A percentile compares a stretch with the other conserved stretches of the same genome.
These are phyloP conservation scores for Balakata baccata DNA, from an alignment of 345 rosid genomes.

Conservation along the genomic window DNA sequence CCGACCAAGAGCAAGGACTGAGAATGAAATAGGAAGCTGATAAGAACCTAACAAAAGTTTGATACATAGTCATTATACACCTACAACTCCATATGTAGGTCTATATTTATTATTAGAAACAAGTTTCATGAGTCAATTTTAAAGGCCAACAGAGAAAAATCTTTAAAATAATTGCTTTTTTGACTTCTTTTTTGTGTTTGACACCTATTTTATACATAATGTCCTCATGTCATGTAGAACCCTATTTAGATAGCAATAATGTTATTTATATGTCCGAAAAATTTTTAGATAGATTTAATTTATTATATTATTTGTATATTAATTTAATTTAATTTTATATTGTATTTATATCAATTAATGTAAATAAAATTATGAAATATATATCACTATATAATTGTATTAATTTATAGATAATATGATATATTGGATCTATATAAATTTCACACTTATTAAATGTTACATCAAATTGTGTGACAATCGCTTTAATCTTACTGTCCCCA, in stretches of 20 bases:
- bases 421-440: too few species aligned
- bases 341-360: too few species aligned
- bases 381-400: too few species aligned
- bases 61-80: background rate
- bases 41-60: background rate
- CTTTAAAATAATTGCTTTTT: conserved; percentile 14
- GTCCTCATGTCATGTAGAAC: background rate
- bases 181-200: background rate
- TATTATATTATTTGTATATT: too few species aligned
- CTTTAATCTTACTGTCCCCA: too few species aligned
- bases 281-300: too few species aligned
- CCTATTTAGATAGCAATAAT: background rate
- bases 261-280: background rate
- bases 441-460: too few species aligned
- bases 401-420: too few species aligned
- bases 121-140: conserved; percentile 27
- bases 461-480: too few species aligned
- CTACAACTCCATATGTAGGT: conserved; percentile 8
- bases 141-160: conserved; percentile 2
- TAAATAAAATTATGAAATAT: too few species aligned
- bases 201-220: background rate
- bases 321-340: too few species aligned
- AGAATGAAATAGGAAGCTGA: conserved; percentile 1
- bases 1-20: background rate
- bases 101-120: conserved; percentile 8